These are phyloP conservation scores for Hygrophila difformis DNA, from an alignment of 257 asterid species.

Conservation along the genomic window DNA sequence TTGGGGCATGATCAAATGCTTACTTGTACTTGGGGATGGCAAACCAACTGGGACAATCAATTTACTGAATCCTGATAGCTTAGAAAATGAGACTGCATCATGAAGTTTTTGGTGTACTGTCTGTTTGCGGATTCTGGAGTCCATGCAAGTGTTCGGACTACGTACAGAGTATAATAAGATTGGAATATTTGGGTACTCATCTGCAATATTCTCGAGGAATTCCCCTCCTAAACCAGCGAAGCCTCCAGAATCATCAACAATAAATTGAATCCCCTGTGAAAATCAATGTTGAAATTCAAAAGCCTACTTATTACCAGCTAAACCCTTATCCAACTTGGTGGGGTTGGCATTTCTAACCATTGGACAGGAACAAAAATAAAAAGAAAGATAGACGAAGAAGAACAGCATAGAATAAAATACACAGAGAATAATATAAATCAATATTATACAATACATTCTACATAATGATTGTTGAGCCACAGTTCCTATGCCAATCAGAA, in stretches of 20 bases:
- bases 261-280: conserved; percentile 74
- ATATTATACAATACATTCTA: no score
- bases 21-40: conserved; percentile 65
- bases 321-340: no score
- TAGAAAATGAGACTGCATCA: conserved; percentile 80
- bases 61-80: conserved; percentile 61
- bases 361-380: no score
- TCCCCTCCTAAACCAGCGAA: conserved; percentile 85
- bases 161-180: conserved; percentile 65
- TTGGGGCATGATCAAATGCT: conserved; percentile 21
- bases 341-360: no score
- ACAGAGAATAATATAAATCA: no score
- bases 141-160: conserved; percentile 33
- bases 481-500: neutral
- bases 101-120: conserved; percentile 51
- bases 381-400: no score
- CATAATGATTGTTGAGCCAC: no score
- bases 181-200: conserved; percentile 81
- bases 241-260: conserved; percentile 81
- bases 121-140: conserved; percentile 41
- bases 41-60: conserved; percentile 79
- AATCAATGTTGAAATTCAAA: no score
- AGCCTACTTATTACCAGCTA: no score
- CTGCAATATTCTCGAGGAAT: conserved; percentile 77
- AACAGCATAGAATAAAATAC: no score